Conservation (phyloP, 441 rosid genomes). For the Populus hybrid region DNA sequence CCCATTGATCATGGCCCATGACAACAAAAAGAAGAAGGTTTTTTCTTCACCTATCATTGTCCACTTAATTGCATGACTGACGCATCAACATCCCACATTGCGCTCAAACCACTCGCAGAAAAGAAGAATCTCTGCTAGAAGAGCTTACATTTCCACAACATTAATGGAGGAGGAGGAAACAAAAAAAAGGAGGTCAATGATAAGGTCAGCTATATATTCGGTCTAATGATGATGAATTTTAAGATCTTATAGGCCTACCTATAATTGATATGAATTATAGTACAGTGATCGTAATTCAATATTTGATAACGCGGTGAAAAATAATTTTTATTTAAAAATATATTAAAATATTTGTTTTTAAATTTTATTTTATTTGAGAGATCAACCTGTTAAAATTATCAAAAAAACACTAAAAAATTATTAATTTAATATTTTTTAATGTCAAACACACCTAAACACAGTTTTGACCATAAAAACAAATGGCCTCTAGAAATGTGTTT, state of each 20-base stretch:
- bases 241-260: neutral
- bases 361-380: too few relatives aligned
- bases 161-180: neutral
- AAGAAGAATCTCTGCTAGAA: neutral
- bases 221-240: neutral
- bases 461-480: too few relatives aligned
- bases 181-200: slow-evolving; percentile 1
- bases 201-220: neutral
- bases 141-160: neutral
- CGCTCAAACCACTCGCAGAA: neutral
- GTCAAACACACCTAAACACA: too few relatives aligned
- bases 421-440: too few relatives aligned
- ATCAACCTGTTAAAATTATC: too few relatives aligned
- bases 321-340: too few relatives aligned
- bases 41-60: neutral
- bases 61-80: neutral
- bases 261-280: neutral
- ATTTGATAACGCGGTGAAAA: too few relatives aligned
- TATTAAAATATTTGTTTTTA: too few relatives aligned
- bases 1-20: neutral
- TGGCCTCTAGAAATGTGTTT: too few relatives aligned
- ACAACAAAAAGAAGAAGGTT: neutral
- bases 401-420: too few relatives aligned
- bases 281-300: too few relatives aligned
- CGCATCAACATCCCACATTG: neutral